These are phyloP conservation scores for Trichosporon inkin DNA, from an alignment of 1,284 basidiomycete genomes.

Conservation along the genomic window DNA sequence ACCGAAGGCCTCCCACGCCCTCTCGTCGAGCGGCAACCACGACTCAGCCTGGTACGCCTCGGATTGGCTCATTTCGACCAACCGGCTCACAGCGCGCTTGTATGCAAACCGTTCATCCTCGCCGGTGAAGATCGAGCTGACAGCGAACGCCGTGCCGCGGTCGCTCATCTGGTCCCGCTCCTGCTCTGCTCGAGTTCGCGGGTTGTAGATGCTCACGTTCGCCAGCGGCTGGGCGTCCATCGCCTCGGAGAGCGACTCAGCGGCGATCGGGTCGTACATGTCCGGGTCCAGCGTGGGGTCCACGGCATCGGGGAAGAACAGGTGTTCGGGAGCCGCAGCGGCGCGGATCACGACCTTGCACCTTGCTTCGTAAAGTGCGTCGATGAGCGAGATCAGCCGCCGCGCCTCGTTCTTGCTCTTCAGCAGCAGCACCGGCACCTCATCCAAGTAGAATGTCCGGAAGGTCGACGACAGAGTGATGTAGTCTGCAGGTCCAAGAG, in stretches of 20 bases:
- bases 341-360: constrained; percentile 52
- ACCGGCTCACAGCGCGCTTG: constrained; percentile 61
- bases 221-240: constrained; percentile 59
- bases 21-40: constrained; percentile 42
- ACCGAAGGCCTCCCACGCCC: constrained; percentile 50
- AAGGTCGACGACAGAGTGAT: constrained; percentile 61
- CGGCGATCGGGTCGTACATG: constrained; percentile 54
- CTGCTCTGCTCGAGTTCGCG: constrained; percentile 23
- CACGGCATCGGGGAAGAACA: constrained; percentile 61
- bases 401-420: constrained; percentile 64
- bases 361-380: constrained; percentile 58
- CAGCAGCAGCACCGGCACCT: constrained; percentile 59
- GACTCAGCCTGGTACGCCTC: constrained; percentile 53
- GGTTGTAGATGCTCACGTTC: constrained; percentile 60
- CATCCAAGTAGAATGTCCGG: constrained; percentile 59
- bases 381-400: constrained; percentile 66
- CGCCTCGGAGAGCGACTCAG: constrained; percentile 59
- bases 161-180: constrained; percentile 48
- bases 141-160: constrained; percentile 42
- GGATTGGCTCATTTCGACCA: constrained; percentile 63
- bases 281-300: constrained; percentile 20
- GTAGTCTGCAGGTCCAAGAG: constrained; percentile 67
- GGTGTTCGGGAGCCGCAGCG: constrained; percentile 54
- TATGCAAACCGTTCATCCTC: constrained; percentile 67
- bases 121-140: constrained; percentile 63